Conservation (phyloP, 768 basidiomycete genomes). For the Macrolepiota dolichaula region DNA sequence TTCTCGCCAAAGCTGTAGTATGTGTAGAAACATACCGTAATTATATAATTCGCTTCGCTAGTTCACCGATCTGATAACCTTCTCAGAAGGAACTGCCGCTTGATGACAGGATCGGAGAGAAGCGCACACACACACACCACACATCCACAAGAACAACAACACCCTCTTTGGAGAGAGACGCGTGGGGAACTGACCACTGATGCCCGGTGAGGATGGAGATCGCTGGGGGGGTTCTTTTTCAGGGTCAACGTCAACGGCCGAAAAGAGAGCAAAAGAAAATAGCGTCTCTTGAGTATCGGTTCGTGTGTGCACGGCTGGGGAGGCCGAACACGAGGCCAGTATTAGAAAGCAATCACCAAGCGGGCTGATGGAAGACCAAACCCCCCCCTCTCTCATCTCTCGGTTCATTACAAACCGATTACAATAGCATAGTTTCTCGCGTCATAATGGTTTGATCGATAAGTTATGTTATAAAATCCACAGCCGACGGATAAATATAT, state of each 20-base stretch:
- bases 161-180: no score
- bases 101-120: constrained; percentile 5
- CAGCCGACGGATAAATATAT: not conserved
- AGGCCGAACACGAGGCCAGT: not conserved
- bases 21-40: constrained; percentile 11
- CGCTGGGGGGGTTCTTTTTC: not conserved
- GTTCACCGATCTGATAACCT: constrained; percentile 7
- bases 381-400: not conserved
- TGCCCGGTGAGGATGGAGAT: constrained; percentile 10
- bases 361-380: not conserved
- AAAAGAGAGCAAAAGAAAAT: not conserved
- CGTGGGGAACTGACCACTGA: not conserved
- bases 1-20: not conserved
- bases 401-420: not conserved
- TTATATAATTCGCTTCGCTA: constrained; percentile 3
- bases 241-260: not conserved
- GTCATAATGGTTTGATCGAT: not conserved
- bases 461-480: not conserved
- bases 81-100: not conserved
- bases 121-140: no score
- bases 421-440: not conserved
- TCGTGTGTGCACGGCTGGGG: not conserved
- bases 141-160: no score
- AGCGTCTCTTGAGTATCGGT: not conserved
- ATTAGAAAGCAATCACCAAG: not conserved